Conservation (phyloP, 2,329 filamentous ascomycete genomes). For the Lasiodiplodia theobromae region DNA sequence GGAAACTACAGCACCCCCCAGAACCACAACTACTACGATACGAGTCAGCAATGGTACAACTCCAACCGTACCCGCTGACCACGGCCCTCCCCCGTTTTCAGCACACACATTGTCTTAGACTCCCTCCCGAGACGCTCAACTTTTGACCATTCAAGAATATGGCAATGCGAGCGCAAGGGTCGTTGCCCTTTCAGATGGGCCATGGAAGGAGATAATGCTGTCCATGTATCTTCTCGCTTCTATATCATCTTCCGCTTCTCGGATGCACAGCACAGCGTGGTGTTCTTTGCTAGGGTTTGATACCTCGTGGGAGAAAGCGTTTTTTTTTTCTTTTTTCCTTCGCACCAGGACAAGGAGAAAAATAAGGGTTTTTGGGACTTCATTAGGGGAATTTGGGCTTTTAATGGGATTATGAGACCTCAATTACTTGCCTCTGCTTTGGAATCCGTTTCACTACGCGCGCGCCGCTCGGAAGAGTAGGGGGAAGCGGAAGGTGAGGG, state of each 20-base stretch:
- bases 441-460: neutral
- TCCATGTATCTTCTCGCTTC: neutral
- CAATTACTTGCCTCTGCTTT: neutral
- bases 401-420: neutral
- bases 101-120: neutral
- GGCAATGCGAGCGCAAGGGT: neutral
- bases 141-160: neutral
- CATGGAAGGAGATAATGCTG: neutral
- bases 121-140: neutral
- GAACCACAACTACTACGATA: slow-evolving; percentile 2
- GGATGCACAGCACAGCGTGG: slow-evolving; percentile 25
- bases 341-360: neutral
- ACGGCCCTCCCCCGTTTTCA: neutral
- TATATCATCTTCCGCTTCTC: slow-evolving; percentile 5
- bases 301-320: slow-evolving; percentile 4
- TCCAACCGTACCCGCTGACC: slow-evolving; percentile 13
- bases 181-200: neutral
- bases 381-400: neutral
- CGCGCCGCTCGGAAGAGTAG: neutral
- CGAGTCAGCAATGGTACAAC: slow-evolving; percentile 8
- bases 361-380: neutral
- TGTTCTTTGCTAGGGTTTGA: slow-evolving; percentile 16
- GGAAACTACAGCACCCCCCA: slow-evolving; percentile 17
- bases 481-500: neutral
- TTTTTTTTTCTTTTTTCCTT: neutral